phyloP scores from a whole-genome alignment of 768 basidiomycete genomes.

The Suillus placidus region DNA sequence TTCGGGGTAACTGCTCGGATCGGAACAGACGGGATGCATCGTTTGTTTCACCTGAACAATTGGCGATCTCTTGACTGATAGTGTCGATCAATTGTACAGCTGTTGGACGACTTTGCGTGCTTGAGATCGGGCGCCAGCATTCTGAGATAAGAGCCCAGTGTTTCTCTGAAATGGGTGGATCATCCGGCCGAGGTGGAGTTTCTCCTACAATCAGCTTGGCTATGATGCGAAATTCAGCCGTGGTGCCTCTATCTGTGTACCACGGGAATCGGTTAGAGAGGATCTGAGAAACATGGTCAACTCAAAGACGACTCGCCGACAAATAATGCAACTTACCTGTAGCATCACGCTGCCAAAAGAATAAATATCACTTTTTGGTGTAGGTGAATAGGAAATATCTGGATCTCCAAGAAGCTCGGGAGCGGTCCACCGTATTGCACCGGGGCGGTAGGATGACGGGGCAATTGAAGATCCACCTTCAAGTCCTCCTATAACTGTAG shows the following conservation, averaged over 20 bases:
- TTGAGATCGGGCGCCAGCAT: conserved; percentile 8
- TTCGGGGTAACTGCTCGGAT: background rate
- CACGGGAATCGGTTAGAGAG: conserved; percentile 3
- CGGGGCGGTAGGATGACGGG: conserved; percentile 36
- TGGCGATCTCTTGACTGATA: background rate
- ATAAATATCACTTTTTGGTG: conserved; percentile 21
- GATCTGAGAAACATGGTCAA: background rate
- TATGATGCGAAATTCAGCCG: conserved; percentile 1
- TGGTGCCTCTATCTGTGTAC: background rate
- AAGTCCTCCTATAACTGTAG: conserved; percentile 42
- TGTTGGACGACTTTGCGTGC: background rate
- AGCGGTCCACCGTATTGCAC: conserved; percentile 47
- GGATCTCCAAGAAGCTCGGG: conserved; percentile 38
- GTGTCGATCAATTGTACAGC: background rate
- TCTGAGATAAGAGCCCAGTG: conserved; percentile 11
- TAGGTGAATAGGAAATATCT: conserved; percentile 5
- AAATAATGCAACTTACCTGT: conserved; percentile 22
- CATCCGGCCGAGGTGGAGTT: conserved; percentile 1
- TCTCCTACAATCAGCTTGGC: background rate
- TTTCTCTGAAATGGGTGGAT: conserved; percentile 3
- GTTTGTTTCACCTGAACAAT: background rate
- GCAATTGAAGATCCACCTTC: conserved; percentile 29
- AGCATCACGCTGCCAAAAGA: conserved; percentile 35
- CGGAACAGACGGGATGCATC: background rate
- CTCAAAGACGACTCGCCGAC: conserved; percentile 27